These are phyloP conservation scores for Colletotrichum lentis DNA, from an alignment of 2,329 filamentous ascomycete species.

Conservation along the genomic window DNA sequence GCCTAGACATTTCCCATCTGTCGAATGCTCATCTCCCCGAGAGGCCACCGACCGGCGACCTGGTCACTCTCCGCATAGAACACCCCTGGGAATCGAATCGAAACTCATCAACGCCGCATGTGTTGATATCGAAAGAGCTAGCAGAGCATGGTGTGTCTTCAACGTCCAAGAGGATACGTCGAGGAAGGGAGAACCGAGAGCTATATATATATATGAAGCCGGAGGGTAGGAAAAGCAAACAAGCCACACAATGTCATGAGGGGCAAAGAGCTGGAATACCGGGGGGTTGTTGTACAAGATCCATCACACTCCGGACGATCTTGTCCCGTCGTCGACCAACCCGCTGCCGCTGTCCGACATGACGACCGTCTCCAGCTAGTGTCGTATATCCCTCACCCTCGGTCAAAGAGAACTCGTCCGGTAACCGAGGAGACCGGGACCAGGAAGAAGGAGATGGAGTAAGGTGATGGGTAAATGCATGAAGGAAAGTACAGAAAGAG, in stretches of 20 bases:
- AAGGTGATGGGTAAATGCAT: not conserved
- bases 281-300: conserved; percentile 34
- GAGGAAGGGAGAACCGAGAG: not conserved
- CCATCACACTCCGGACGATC: conserved; percentile 34
- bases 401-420: conserved; percentile 24
- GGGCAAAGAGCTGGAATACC: not conserved
- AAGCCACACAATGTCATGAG: not conserved
- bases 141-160: not conserved
- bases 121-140: conserved; percentile 4
- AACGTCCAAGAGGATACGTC: not conserved
- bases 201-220: conserved; percentile 27
- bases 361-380: conserved; percentile 22
- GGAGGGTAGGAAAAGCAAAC: not conserved
- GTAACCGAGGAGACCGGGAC: conserved; percentile 22
- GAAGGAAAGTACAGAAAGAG: not conserved
- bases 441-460: conserved; percentile 13
- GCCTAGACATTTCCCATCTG: not conserved
- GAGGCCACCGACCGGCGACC: not conserved
- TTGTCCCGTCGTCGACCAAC: conserved; percentile 33
- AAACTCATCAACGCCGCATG: conserved; percentile 4
- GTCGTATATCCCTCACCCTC: conserved; percentile 23
- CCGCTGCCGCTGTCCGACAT: conserved; percentile 14
- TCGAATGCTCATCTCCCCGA: not conserved
- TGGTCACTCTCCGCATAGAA: not conserved
- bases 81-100: not conserved